Evolutionary conservation across 2,329 filamentous ascomycete species (phyloP).

Genomic region (Clarireedia paspali): DNA sequence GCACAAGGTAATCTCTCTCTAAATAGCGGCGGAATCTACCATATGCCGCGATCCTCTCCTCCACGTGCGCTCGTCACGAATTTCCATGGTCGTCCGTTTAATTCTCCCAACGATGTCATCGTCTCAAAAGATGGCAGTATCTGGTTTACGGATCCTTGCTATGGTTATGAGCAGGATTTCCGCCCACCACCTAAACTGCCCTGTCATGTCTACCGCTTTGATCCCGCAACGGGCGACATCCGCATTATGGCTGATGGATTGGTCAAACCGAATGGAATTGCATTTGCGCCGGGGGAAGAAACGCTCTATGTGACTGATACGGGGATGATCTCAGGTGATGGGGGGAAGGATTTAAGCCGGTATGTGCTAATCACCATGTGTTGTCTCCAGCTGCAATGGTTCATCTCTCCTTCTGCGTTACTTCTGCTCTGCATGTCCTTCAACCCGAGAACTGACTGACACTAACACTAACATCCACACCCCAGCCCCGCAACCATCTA

Average conservation of each 20-base stretch:
- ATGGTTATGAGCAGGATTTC: slow-evolving; percentile 52
- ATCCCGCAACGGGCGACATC: slow-evolving; percentile 41
- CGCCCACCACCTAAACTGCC: slow-evolving; percentile 43
- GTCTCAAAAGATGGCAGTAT: slow-evolving; percentile 47
- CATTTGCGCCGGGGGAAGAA: slow-evolving; percentile 46
- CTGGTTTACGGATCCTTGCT: slow-evolving; percentile 58
- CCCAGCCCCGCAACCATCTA: slow-evolving; percentile 11
- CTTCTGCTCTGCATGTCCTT: background rate
- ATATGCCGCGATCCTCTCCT: slow-evolving; percentile 15
- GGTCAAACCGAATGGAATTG: slow-evolving; percentile 47
- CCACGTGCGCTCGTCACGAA: slow-evolving; percentile 42
- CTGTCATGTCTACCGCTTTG: slow-evolving; percentile 52
- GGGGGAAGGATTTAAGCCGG: slow-evolving; percentile 10
- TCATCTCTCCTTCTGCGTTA: background rate
- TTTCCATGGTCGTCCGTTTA: slow-evolving; percentile 51
- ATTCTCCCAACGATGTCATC: slow-evolving; percentile 50
- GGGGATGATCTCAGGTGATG: slow-evolving; percentile 29
- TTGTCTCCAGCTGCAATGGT: background rate
- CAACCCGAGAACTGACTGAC: too few species aligned
- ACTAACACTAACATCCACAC: background rate
- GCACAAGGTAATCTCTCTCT: slow-evolving; percentile 14
- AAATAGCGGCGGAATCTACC: slow-evolving; percentile 15
- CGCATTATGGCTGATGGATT: slow-evolving; percentile 52
- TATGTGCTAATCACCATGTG: slow-evolving; percentile 9
- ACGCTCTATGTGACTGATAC: slow-evolving; percentile 51